Evolutionary conservation across 805 yeast genomes (phyloP).

Genomic region (Starmerella geochares): DNA sequence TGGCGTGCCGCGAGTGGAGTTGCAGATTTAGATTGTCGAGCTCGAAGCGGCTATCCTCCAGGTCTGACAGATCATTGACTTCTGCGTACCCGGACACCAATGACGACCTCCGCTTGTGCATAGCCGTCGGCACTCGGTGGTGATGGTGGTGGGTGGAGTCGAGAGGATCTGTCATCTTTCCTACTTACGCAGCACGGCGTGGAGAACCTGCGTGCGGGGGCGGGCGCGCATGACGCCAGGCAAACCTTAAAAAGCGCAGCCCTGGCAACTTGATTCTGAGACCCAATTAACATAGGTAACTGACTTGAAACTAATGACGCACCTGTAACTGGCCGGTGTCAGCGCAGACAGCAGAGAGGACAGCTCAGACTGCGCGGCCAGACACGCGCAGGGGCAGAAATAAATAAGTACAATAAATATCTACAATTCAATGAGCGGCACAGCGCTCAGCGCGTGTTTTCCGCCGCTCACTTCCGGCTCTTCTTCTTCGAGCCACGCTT

Average conservation of each 20-base stretch:
- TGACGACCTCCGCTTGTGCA: constrained; percentile 10
- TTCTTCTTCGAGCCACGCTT: constrained; percentile 12
- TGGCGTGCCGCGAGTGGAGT: constrained; percentile 3
- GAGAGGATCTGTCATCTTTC: background rate
- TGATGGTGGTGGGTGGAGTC: background rate
- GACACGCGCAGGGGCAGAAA: too few relatives aligned
- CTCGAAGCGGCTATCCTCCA: constrained; percentile 10
- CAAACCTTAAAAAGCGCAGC: too few relatives aligned
- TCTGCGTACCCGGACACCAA: constrained; percentile 1
- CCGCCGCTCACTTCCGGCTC: constrained; percentile 10
- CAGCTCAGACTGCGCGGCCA: too few relatives aligned
- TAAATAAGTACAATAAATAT: constrained; percentile 3
- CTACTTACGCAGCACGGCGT: too few relatives aligned
- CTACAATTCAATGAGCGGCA: background rate
- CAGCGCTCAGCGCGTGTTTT: background rate
- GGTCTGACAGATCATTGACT: constrained; percentile 11
- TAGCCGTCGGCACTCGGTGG: background rate
- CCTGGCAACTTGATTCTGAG: too few relatives aligned
- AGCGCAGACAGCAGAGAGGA: too few relatives aligned
- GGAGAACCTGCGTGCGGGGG: too few relatives aligned
- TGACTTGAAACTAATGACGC: too few relatives aligned
- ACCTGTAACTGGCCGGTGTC: too few relatives aligned
- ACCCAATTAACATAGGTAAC: too few relatives aligned
- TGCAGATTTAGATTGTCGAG: constrained; percentile 6
- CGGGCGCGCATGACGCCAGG: too few relatives aligned